Conservation (phyloP, 345 rosid genomes). For the Leavenworthia alabamica region DNA sequence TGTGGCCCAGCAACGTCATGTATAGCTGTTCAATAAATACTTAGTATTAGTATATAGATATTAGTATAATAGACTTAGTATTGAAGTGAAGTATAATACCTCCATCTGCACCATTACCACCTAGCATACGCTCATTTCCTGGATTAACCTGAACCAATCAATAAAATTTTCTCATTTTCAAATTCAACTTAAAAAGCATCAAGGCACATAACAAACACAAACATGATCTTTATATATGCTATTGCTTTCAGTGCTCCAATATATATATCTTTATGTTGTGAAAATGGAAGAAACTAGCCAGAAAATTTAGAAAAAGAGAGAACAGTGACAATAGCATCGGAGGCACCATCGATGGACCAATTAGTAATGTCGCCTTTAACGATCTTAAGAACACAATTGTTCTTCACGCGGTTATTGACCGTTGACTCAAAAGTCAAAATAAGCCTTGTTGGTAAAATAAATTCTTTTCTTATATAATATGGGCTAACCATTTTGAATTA, state of each 20-base stretch:
- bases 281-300: neutral
- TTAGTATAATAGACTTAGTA: too few species aligned
- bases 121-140: constrained; percentile 77
- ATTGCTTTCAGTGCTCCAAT: neutral
- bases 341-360: constrained; percentile 62
- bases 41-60: neutral
- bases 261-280: neutral
- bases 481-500: neutral
- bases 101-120: constrained; percentile 94
- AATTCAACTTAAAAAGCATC: too few species aligned
- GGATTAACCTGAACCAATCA: constrained; percentile 56
- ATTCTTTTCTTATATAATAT: neutral
- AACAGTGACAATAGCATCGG: constrained; percentile 67
- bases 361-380: constrained; percentile 67
- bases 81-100: too few species aligned
- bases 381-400: constrained; percentile 43
- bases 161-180: neutral
- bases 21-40: neutral
- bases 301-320: neutral
- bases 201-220: too few species aligned
- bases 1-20: constrained; percentile 75
- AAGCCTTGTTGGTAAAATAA: neutral
- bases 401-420: constrained; percentile 14
- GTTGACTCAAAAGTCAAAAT: constrained; percentile 9
- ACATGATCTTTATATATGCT: neutral